Evolutionary conservation across 2,329 filamentous ascomycete genomes (phyloP).

Genomic region (Magnaporthiopsis poae): DNA sequence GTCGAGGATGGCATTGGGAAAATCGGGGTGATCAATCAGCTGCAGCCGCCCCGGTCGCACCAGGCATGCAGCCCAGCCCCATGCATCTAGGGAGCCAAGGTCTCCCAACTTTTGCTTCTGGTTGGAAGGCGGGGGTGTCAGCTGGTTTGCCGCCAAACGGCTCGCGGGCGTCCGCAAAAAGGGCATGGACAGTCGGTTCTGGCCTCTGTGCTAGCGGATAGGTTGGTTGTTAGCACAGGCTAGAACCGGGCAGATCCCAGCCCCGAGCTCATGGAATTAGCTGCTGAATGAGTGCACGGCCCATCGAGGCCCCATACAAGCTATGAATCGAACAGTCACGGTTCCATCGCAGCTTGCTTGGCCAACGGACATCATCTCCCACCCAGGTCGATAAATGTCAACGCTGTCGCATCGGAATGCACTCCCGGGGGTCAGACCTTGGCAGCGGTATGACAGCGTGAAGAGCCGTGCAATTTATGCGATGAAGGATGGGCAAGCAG

Average conservation of each 20-base stretch:
- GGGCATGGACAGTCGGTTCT: neutral
- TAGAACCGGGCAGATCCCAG: neutral
- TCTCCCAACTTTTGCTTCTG: neutral
- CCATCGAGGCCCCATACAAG: neutral
- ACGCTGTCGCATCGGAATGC: neutral
- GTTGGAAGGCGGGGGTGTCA: neutral
- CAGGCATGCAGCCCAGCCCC: neutral
- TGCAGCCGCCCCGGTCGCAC: neutral
- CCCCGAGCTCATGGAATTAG: neutral
- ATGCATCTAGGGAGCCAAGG: neutral
- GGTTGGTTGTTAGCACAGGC: too few species aligned
- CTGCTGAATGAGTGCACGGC: neutral
- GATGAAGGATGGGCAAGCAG: neutral
- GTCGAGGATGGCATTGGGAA: neutral
- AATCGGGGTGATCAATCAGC: neutral
- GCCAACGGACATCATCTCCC: neutral
- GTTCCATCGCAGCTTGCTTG: neutral
- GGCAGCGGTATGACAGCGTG: neutral
- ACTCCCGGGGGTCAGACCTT: neutral
- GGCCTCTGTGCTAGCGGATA: neutral
- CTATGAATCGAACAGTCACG: neutral
- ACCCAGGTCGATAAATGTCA: neutral
- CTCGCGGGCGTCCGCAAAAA: neutral
- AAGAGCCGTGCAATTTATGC: too few species aligned
- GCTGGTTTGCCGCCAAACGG: neutral